phyloP scores from a whole-genome alignment of 768 basidiomycete genomes.

The Pisolithus sp. region DNA sequence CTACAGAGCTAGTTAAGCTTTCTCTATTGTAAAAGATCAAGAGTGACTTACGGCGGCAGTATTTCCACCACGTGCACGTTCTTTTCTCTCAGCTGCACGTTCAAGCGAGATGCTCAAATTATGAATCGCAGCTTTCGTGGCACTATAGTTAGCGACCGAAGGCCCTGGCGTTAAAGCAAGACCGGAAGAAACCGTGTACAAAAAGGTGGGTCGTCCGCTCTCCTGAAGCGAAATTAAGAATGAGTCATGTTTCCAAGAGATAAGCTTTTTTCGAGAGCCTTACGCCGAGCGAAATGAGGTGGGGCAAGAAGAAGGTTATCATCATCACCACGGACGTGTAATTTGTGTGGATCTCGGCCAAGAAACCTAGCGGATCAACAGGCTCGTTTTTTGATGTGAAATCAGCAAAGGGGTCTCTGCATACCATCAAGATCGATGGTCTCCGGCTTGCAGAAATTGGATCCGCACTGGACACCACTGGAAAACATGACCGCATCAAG shows the following conservation, averaged over 20 bases:
- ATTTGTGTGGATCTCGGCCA: constrained; percentile 47
- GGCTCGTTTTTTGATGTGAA: not conserved
- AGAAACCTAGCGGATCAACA: not conserved
- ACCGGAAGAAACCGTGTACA: constrained; percentile 47
- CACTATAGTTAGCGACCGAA: constrained; percentile 43
- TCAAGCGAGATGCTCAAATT: constrained; percentile 44
- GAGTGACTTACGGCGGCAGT: constrained; percentile 45
- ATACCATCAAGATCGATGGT: constrained; percentile 37
- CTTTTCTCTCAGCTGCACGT: constrained; percentile 40
- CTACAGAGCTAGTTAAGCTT: constrained; percentile 21
- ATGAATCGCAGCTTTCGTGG: constrained; percentile 53
- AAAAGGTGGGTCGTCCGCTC: constrained; percentile 34
- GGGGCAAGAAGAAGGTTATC: constrained; percentile 46
- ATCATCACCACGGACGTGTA: constrained; percentile 46
- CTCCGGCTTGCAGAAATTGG: constrained; percentile 39
- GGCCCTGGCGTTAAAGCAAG: constrained; percentile 42
- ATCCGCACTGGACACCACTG: constrained; percentile 47
- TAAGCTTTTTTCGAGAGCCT: constrained; percentile 6
- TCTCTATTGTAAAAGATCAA: not conserved
- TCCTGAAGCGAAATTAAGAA: not conserved
- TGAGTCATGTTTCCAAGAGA: constrained; percentile 20
- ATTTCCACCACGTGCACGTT: constrained; percentile 52
- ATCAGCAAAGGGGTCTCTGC: not conserved
- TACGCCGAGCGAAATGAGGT: constrained; percentile 49
- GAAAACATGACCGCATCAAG: constrained; percentile 50